Conservation (phyloP, 2,329 filamentous ascomycete genomes). For the Claviceps sp. region DNA sequence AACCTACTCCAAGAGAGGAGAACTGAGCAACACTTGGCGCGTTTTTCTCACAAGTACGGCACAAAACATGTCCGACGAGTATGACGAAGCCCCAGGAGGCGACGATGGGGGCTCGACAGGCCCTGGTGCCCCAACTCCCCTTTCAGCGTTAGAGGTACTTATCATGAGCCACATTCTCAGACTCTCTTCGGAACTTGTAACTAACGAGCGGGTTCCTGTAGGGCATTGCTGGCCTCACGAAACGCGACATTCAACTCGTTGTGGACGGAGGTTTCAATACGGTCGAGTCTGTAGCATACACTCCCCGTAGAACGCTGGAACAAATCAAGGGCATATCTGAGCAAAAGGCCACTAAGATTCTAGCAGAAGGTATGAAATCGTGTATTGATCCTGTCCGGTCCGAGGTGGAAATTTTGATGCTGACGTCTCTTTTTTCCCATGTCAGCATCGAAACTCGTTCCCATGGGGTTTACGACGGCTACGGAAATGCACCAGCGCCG, state of each 20-base stretch:
- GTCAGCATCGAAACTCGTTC: slow-evolving; percentile 82
- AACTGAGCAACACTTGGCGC: background rate
- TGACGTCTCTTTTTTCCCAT: slow-evolving; percentile 41
- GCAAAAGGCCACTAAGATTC: slow-evolving; percentile 83
- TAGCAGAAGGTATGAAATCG: slow-evolving; percentile 59
- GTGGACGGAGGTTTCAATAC: slow-evolving; percentile 90
- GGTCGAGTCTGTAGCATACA: slow-evolving; percentile 92
- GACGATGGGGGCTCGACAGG: slow-evolving; percentile 66
- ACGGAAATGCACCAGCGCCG: slow-evolving; percentile 97
- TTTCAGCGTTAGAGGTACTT: slow-evolving; percentile 72
- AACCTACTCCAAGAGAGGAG: background rate
- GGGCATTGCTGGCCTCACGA: slow-evolving; percentile 83
- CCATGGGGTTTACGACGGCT: slow-evolving; percentile 97
- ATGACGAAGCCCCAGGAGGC: slow-evolving; percentile 49
- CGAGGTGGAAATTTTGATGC: background rate
- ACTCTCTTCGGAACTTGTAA: background rate
- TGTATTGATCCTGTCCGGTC: background rate
- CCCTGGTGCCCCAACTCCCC: slow-evolving; percentile 85
- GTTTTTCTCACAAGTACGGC: background rate
- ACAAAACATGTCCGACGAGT: slow-evolving; percentile 35
- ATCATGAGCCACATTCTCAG: background rate
- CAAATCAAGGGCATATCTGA: slow-evolving; percentile 98
- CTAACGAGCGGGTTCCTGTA: slow-evolving; percentile 20
- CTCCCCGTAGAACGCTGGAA: slow-evolving; percentile 67
- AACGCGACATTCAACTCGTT: slow-evolving; percentile 86